These are phyloP conservation scores for Scheffersomyces parashehatae DNA, from an alignment of 1,139 yeast genomes.

Conservation along the genomic window DNA sequence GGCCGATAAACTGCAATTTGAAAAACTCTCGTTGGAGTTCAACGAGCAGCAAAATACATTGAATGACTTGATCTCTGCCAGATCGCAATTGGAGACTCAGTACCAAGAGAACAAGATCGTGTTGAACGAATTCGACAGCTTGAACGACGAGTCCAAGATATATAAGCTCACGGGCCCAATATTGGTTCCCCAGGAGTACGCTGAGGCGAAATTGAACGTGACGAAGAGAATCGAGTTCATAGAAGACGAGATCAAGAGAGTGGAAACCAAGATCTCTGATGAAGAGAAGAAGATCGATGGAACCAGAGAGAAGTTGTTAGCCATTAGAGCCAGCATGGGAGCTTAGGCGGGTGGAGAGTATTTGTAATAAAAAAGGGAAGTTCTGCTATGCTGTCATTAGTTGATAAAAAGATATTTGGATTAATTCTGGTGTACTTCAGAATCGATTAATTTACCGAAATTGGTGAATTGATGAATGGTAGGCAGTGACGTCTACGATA, in stretches of 20 bases:
- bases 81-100: slow-evolving; percentile 76
- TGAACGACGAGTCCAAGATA: slow-evolving; percentile 65
- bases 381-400: too few relatives aligned
- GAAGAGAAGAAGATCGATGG: slow-evolving; percentile 54
- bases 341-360: neutral
- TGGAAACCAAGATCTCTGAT: slow-evolving; percentile 56
- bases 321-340: slow-evolving; percentile 35
- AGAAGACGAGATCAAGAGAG: slow-evolving; percentile 68
- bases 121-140: slow-evolving; percentile 68
- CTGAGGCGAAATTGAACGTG: slow-evolving; percentile 81
- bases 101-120: slow-evolving; percentile 91
- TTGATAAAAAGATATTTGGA: too few relatives aligned
- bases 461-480: too few relatives aligned
- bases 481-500: too few relatives aligned
- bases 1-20: slow-evolving; percentile 38
- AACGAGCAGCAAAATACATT: slow-evolving; percentile 34
- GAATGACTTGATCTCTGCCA: slow-evolving; percentile 54
- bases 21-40: slow-evolving; percentile 41
- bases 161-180: slow-evolving; percentile 93
- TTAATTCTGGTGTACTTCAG: neutral
- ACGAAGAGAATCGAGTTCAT: slow-evolving; percentile 88
- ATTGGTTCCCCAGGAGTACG: slow-evolving; percentile 80
- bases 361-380: too few relatives aligned
- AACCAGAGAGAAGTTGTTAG: slow-evolving; percentile 50
- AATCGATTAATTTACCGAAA: too few relatives aligned